Evolutionary conservation across 441 rosid genomes (phyloP).

Genomic region (Gossypium laxum): DNA sequence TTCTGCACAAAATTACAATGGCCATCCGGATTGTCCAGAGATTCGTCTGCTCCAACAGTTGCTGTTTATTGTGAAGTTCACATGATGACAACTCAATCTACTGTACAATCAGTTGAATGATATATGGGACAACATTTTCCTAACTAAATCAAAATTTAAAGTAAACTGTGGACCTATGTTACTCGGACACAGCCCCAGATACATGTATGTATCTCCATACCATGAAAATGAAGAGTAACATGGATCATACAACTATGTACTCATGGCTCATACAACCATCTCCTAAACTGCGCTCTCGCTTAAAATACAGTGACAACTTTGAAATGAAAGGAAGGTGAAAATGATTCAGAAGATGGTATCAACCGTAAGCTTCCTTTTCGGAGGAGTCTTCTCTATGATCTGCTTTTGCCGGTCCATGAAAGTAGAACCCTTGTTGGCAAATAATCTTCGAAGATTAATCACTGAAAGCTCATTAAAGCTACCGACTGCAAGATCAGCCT

Average conservation of each 20-base stretch:
- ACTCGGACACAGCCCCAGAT: neutral
- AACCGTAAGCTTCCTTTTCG: conserved; percentile 64
- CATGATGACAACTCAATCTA: neutral
- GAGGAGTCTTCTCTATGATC: conserved; percentile 60
- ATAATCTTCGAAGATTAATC: conserved; percentile 78
- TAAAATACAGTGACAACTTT: conserved; percentile 3
- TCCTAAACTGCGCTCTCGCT: neutral
- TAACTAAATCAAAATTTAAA: neutral
- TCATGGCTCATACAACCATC: neutral
- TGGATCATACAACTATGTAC: neutral
- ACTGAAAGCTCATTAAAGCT: conserved; percentile 78
- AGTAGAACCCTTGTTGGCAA: conserved; percentile 70
- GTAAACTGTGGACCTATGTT: neutral
- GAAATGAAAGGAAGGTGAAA: neutral
- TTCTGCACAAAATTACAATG: neutral
- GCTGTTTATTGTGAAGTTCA: neutral
- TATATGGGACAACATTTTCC: neutral
- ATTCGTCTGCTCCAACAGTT: neutral
- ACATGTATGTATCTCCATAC: neutral
- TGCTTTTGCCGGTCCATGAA: conserved; percentile 89
- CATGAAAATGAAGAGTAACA: neutral
- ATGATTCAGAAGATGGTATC: conserved; percentile 62
- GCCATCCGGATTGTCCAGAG: neutral
- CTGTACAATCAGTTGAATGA: conserved; percentile 7
- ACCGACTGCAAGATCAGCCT: conserved; percentile 81